Percentiles rank a stretch among this genome's conserved stretches.
These are phyloP conservation scores for Silybum marianum DNA, from an alignment of 129 eudicot species.

Conservation along the genomic window DNA sequence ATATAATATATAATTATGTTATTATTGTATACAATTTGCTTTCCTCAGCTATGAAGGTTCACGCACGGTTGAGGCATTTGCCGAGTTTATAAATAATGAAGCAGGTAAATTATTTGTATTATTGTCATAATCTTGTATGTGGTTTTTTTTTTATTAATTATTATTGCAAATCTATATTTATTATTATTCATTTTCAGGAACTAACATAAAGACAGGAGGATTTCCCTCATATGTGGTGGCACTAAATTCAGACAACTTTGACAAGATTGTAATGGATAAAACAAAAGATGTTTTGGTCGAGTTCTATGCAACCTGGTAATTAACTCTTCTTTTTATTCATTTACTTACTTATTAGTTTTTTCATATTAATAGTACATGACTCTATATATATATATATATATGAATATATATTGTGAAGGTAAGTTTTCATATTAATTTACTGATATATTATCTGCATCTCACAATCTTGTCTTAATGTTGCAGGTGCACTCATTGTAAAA, in stretches of 20 bases:
- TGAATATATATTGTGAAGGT: neutral
- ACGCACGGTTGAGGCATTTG: slow-evolving; percentile 69
- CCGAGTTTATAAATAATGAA: slow-evolving; percentile 62
- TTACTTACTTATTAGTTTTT: neutral
- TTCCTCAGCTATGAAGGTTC: slow-evolving; percentile 77
- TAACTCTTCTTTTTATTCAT: neutral
- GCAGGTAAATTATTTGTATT: slow-evolving; percentile 50
- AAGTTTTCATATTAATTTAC: no score
- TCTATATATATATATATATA: neutral
- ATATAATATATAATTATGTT: no score
- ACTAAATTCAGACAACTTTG: slow-evolving; percentile 65
- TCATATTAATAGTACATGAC: neutral
- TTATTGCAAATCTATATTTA: neutral
- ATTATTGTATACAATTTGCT: no score
- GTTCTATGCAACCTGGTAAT: slow-evolving; percentile 91
- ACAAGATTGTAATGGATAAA: slow-evolving; percentile 68
- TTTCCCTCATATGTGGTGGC: slow-evolving; percentile 65
- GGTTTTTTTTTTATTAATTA: no score
- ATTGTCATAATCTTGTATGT: no score
- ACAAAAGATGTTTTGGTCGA: slow-evolving; percentile 82
- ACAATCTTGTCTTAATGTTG: slow-evolving; percentile 17
- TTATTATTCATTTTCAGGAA: slow-evolving; percentile 51
- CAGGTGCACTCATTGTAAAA: slow-evolving; percentile 92
- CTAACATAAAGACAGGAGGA: slow-evolving; percentile 64
- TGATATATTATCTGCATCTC: neutral